Evolutionary conservation across 192 early-diverging fungal species (phyloP).

Genomic region (Globomyces pollinis-pini): DNA sequence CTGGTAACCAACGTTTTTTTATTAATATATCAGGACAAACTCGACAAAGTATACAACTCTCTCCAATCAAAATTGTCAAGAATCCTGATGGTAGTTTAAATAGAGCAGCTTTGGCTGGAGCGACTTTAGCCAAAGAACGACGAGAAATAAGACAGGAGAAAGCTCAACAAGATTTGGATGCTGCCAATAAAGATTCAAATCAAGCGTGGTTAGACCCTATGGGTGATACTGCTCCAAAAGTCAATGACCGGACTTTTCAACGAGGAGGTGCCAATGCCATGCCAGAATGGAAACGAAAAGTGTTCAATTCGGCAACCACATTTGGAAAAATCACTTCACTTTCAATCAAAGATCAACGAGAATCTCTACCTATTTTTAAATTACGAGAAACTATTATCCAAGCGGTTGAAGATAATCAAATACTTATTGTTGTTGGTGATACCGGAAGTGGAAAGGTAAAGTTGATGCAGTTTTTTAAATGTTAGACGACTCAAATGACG

Average conservation of each 20-base stretch:
- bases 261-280: constrained; percentile 78
- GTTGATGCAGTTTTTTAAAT: neutral
- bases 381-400: constrained; percentile 69
- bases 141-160: constrained; percentile 61
- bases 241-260: neutral
- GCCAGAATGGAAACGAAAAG: constrained; percentile 87
- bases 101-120: constrained; percentile 87
- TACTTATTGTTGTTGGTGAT: constrained; percentile 88
- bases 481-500: constrained; percentile 88
- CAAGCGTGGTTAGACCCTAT: constrained; percentile 91
- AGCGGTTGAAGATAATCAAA: constrained; percentile 66
- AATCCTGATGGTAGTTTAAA: constrained; percentile 96
- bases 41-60: constrained; percentile 69
- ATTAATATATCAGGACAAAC: too few relatives aligned
- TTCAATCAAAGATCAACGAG: constrained; percentile 72
- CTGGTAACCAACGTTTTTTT: too few relatives aligned
- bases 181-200: constrained; percentile 76
- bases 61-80: constrained; percentile 96
- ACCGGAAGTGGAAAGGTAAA: constrained; percentile 88
- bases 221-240: constrained; percentile 41
- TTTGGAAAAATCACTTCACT: constrained; percentile 83
- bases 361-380: constrained; percentile 82
- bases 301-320: constrained; percentile 72
- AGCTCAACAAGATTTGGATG: constrained; percentile 36
- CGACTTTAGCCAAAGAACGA: constrained; percentile 87